Evolutionary conservation across 208 protist genomes (phyloP).

Genomic region (Wallacemonas sp.): DNA sequence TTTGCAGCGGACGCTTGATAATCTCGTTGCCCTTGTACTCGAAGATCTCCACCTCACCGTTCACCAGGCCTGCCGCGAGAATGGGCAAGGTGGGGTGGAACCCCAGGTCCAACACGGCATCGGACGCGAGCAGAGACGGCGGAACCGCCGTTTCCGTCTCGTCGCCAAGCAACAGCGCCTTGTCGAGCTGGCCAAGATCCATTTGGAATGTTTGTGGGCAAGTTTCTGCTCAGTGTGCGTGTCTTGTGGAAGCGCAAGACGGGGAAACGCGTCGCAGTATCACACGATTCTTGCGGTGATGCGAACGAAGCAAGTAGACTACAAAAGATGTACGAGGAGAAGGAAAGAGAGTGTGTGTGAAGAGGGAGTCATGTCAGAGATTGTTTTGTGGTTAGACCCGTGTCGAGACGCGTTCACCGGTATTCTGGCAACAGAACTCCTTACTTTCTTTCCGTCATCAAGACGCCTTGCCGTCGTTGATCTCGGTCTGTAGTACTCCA

Average conservation of each 20-base stretch:
- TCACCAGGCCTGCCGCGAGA: slow-evolving; percentile 76
- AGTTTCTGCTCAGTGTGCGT: slow-evolving; percentile 3
- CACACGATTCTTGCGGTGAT: too few species aligned
- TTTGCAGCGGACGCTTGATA: slow-evolving; percentile 53
- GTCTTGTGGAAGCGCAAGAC: slow-evolving; percentile 9
- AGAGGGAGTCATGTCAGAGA: too few species aligned
- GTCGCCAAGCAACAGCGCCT: slow-evolving; percentile 74
- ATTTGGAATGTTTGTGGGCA: slow-evolving; percentile 40
- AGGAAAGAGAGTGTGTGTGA: too few species aligned
- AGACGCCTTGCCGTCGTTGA: too few species aligned
- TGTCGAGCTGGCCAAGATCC: slow-evolving; percentile 57
- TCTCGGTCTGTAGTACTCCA: too few species aligned
- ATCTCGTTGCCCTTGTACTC: slow-evolving; percentile 72
- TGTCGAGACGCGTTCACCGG: too few species aligned
- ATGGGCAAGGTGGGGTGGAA: slow-evolving; percentile 81
- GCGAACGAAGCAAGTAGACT: too few species aligned
- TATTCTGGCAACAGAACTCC: too few species aligned
- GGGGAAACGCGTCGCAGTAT: too few species aligned
- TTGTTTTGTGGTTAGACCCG: too few species aligned
- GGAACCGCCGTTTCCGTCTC: slow-evolving; percentile 50
- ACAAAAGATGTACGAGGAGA: too few species aligned
- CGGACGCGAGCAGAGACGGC: slow-evolving; percentile 58
- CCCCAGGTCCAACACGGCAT: slow-evolving; percentile 68
- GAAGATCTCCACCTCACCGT: slow-evolving; percentile 82
- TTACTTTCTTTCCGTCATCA: too few species aligned